Base-by-base conservation (phyloP, 2,329 filamentous ascomycete species). In the Hypoxylon sp. region DNA sequence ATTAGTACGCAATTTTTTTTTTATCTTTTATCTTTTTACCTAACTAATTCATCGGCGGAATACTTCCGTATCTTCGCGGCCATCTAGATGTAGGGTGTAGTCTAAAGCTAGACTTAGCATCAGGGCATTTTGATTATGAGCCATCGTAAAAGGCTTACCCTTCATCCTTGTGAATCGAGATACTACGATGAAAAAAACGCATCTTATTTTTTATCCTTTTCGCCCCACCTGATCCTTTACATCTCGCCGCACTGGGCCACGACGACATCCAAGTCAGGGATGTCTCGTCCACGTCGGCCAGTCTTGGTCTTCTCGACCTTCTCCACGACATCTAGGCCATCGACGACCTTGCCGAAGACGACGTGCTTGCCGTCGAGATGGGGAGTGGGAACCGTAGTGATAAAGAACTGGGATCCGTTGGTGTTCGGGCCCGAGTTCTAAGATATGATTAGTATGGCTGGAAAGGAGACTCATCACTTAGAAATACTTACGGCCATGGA, bases 381-480 rank as follows among this genome's bases (percentile, higher is more conserved):
- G 1, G 91, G 90, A 0, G 93, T 94, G 4, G 89, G 80, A 2
- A 88, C 88, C 0, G 90, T 94, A 2, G 92, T 97, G 75, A 97
- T 93, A 79, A 99, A 99, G 79, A 99, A 99, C 69, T 97, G 94
- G 52, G 86, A 91, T 26, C 94, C 94, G 71, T 97, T 97, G 60
- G 90, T 93, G 73, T 97, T 89, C 44, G 90, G 89, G 1, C 93
- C 93, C 19, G 89, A 89, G 70, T 97, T 97, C 88, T 94, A 56
- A 44, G 16, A 11, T 8, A 29, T 15, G 30, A 23, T 53, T 40
- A 57, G 46, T 17, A 41, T 25, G 8, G 8, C 16, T 25, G 34
- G 29, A n/a, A n/a, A n/a, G n/a, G n/a, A n/a, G 11, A 30, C 13
- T 44, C 36, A 45, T 37, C 6, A 49, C n/a, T 6, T 19, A 15